These are phyloP conservation scores for Ophiocordyceps camponoti-saundersi DNA, from an alignment of 2,329 filamentous ascomycete genomes.

Conservation along the genomic window DNA sequence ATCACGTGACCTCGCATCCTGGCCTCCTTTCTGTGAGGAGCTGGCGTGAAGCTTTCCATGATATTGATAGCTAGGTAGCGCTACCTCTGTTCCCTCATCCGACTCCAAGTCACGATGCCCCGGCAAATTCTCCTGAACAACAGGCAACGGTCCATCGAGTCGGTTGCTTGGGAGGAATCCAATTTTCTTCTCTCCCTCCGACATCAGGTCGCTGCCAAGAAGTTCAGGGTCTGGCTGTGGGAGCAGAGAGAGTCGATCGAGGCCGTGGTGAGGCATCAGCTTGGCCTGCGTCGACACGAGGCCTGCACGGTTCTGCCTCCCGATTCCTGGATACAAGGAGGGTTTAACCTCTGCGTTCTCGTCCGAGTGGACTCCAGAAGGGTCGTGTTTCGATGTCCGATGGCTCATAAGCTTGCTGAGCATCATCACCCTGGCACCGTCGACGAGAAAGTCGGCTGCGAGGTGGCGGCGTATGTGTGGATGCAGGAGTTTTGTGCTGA, in stretches of 20 bases:
- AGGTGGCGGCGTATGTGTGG: constrained; percentile 15
- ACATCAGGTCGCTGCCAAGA: constrained; percentile 2
- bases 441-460: constrained; percentile 15
- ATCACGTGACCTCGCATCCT: no score
- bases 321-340: constrained; percentile 5
- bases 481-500: constrained; percentile 13
- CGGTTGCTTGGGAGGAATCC: constrained; percentile 2
- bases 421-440: constrained; percentile 9
- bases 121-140: neutral
- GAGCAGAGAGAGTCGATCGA: constrained; percentile 3
- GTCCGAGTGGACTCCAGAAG: constrained; percentile 2
- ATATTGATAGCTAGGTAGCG: no score
- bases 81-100: no score
- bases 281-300: constrained; percentile 3
- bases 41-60: no score
- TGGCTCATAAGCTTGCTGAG: constrained; percentile 7
- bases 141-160: neutral
- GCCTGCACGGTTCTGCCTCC: constrained; percentile 4
- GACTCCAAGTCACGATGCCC: neutral
- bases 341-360: constrained; percentile 7
- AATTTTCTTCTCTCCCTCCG: constrained; percentile 3
- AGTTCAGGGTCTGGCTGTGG: constrained; percentile 3
- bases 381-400: constrained; percentile 5
- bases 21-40: no score
- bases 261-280: constrained; percentile 4